Base-by-base conservation (phyloP, 2,329 filamentous ascomycete genomes). In the Drechslerella dactyloides region DNA sequence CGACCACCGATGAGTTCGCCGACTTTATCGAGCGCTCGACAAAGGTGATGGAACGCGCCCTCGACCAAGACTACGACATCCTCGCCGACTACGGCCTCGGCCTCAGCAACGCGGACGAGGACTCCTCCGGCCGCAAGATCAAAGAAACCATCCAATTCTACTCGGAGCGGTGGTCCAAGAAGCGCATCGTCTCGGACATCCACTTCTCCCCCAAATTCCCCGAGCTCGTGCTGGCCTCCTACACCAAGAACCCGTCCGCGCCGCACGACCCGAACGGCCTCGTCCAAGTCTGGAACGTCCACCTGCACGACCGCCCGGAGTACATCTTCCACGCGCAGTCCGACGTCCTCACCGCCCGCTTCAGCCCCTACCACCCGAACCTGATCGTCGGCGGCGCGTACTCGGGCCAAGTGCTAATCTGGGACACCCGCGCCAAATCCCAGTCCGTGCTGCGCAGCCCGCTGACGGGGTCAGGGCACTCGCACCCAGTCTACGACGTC, bases 331-430 rank as follows among this genome's bases (percentile, higher is more conserved):
- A 96, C 77, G 93, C 93, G 8, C 93, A 96, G 73, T 97, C 93
- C 50, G 94, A 99, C 80, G 91, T 99, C 59, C 85, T 99, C 13
- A 90, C 93, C 0, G 94, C 94, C 74, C 96, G 94, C 75, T 99
- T 99, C 81, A 97, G 94, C n/a, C 94, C 94, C 0, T 97, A 97
- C 78, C 94, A 99, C 79, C 93, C 93, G 2, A 97, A 96, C 76
- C 84, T 99, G 60, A 96, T 99, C 77, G 87, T 99, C 73, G 94
- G 94, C 73, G 96, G 96, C 54, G 93, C 93, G 37, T 99, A 99
- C 81, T 96, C 91, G 69, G 94, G 94, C 5, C 96, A 99, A 80
- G 91, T 99, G 15, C 85, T 97, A 52, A 85, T 99, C 17, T 99
- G 94, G 94, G 96, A 99, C 78, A 99, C 92, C 10, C 89, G 94